Conservation (phyloP, 768 basidiomycete genomes). For the Russula lepida region DNA sequence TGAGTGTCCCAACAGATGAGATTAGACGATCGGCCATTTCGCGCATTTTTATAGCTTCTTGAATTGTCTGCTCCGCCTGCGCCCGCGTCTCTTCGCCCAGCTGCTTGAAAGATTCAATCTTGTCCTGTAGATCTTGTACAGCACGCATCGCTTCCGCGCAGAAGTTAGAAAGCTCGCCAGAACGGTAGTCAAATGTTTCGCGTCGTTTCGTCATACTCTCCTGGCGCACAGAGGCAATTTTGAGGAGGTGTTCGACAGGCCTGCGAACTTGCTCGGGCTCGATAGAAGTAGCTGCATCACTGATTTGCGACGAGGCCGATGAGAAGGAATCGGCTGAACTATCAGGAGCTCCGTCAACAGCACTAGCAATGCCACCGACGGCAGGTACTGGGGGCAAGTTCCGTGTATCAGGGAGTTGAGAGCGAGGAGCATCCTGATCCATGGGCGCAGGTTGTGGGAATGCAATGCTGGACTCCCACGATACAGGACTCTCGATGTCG, state of each 20-base stretch:
- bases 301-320: not conserved
- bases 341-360: not conserved
- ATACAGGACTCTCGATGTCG: not conserved
- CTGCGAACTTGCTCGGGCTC: conserved; percentile 1
- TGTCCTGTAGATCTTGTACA: not conserved
- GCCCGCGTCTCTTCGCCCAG: not conserved
- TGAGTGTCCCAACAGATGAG: not conserved
- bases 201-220: conserved; percentile 4
- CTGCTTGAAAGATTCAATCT: not conserved
- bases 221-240: conserved; percentile 3
- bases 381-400: not conserved
- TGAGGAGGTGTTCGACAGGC: conserved; percentile 6
- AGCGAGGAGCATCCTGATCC: not conserved
- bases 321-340: not conserved
- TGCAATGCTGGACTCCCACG: not conserved
- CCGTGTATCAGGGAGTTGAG: not conserved
- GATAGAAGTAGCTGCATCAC: not conserved
- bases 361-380: too few species aligned
- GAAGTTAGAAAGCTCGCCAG: conserved; percentile 11
- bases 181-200: not conserved
- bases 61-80: conserved; percentile 5
- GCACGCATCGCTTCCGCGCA: not conserved
- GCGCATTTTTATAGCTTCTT: conserved; percentile 11
- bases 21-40: conserved; percentile 5
- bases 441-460: not conserved